Conservation (phyloP, 345 rosid species). For the Sonneratia caseolaris region DNA sequence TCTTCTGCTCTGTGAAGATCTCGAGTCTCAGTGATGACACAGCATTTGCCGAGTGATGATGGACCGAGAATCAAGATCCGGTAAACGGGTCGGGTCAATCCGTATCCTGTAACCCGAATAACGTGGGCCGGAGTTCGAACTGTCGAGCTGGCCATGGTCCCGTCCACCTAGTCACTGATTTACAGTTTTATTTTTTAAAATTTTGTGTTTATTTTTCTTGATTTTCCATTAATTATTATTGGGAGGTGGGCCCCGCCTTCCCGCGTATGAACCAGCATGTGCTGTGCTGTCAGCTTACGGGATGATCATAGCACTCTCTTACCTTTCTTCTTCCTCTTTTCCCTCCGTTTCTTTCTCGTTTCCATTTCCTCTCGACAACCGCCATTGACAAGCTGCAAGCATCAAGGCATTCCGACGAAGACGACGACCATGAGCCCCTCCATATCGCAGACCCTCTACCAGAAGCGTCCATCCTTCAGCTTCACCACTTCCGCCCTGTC, state of each 20-base stretch:
- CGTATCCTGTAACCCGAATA: not conserved
- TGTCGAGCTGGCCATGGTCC: too few species aligned
- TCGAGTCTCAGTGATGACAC: not conserved
- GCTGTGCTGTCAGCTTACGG: not conserved
- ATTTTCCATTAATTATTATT: too few species aligned
- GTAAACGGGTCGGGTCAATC: not conserved
- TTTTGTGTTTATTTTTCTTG: too few species aligned
- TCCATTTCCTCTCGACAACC: not conserved
- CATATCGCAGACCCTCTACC: slow-evolving; percentile 40
- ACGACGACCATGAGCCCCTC: slow-evolving; percentile 32
- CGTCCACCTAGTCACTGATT: too few species aligned
- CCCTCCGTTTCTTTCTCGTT: not conserved
- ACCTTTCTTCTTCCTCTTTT: not conserved
- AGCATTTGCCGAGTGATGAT: not conserved
- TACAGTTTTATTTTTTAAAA: too few species aligned
- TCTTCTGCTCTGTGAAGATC: not conserved
- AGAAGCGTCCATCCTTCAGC: slow-evolving; percentile 11
- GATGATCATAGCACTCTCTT: not conserved
- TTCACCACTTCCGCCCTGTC: slow-evolving; percentile 12
- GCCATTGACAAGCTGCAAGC: not conserved
- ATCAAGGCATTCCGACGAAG: not conserved
- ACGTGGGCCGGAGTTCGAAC: not conserved
- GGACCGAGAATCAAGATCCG: not conserved
- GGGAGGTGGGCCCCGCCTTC: not conserved
- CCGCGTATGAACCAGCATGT: slow-evolving; percentile 10